Evolutionary conservation across 2,329 filamentous ascomycete genomes (phyloP).

Genomic region (Ascochyta rabiei): DNA sequence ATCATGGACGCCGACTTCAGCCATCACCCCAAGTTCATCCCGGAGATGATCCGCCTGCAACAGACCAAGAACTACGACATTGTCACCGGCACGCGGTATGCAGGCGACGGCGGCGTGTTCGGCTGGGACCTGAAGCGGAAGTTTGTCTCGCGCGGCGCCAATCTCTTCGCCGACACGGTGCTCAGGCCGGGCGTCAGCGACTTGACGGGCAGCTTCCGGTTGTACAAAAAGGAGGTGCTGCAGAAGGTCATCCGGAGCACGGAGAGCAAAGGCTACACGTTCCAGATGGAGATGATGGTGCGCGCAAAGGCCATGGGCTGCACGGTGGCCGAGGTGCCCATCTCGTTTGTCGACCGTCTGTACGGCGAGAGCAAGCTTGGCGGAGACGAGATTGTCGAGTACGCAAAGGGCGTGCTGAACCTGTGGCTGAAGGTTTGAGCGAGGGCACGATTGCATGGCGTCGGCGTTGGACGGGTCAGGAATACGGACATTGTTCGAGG

Average conservation of each 20-base stretch:
- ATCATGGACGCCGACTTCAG: constrained; percentile 99
- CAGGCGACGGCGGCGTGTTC: constrained; percentile 82
- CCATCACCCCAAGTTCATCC: constrained; percentile 99
- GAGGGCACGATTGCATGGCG: constrained; percentile 25
- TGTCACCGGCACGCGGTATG: constrained; percentile 94
- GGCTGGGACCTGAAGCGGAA: constrained; percentile 90
- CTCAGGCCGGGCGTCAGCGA: constrained; percentile 93
- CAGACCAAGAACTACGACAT: constrained; percentile 85
- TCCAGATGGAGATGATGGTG: constrained; percentile 99
- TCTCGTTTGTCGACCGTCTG: constrained; percentile 87
- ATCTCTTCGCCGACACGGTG: constrained; percentile 94
- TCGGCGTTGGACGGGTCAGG: constrained; percentile 33
- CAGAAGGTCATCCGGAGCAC: constrained; percentile 89
- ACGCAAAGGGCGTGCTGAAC: constrained; percentile 70
- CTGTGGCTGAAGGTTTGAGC: constrained; percentile 58
- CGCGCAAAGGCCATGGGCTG: constrained; percentile 94
- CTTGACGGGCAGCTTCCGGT: constrained; percentile 88
- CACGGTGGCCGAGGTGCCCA: constrained; percentile 92
- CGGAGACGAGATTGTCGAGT: constrained; percentile 94
- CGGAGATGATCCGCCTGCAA: constrained; percentile 87
- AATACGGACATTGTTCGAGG: constrained; percentile 11
- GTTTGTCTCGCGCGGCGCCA: constrained; percentile 83
- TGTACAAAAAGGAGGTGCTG: constrained; percentile 91
- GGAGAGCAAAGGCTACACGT: constrained; percentile 95
- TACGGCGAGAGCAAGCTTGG: constrained; percentile 97